Evolutionary conservation across 169 alveolate genomes (phyloP), one percentile per base, ranked within the genome.

Genomic region (Fabrea salina): DNA sequence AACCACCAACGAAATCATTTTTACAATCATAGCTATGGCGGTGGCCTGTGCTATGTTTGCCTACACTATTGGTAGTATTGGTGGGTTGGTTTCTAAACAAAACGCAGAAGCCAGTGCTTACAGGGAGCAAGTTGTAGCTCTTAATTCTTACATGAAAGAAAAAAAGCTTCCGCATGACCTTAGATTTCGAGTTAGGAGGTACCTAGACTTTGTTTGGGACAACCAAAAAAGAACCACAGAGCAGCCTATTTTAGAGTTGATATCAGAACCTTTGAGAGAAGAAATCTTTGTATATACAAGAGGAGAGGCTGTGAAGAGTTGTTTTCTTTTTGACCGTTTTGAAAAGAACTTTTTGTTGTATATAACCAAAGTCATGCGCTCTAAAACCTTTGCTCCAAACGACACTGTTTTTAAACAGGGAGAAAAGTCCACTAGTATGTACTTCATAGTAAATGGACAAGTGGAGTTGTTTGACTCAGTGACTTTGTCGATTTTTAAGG

Each of bases 1-100:
- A 7, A 72, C 80, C 8, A 51, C 8, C 37, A 27, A 27, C 13
- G 80, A 72, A 33, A 72, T 16, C 16, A 72, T 72, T 25, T 50
- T 50, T 51, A 44, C 54, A 8, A 72, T 72, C 11, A 16, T 47
- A 1, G 16, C 44, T 11, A 72, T 72, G 58, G 67, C 82, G 11
- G 74, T 86, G 4, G 85, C 93, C 41, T 88, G 96, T 58, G 94
- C 93, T 11, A 67, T 88, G 27, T 91, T 89, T 61, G 94, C 94
- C 19, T 91, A 89, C 66, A 83, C 83, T 3, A 86, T 91, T 54
- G 89, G 89, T 5, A 70, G 87, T 41, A 91, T 91, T 50, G 92
- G 91, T 6, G 79, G 88, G 0, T 77, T 88, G 35, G 83, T 83
- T 7, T 80, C 82, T 32, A 37, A 83, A 16, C 85, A 84, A 35